Conservation (phyloP, 2,329 filamentous ascomycete genomes). For the Verticillium nonalfalfae region DNA sequence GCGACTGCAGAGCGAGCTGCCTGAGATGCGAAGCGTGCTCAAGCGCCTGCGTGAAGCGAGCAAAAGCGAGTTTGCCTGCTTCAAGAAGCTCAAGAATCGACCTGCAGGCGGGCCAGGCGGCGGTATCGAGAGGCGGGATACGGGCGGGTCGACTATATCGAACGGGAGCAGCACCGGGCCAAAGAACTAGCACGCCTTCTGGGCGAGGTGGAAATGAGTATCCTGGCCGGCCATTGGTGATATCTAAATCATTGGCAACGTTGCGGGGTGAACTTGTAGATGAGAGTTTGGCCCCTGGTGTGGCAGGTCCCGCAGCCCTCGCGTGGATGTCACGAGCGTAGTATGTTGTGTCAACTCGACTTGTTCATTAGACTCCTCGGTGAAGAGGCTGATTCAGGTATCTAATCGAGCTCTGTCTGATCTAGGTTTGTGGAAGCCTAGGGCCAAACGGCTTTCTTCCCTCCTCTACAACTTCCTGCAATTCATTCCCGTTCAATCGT, state of each 20-base stretch:
- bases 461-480: neutral
- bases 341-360: neutral
- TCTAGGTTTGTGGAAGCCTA: neutral
- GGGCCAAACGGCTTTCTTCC: neutral
- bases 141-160: slow-evolving; percentile 17
- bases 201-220: neutral
- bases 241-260: neutral
- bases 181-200: neutral
- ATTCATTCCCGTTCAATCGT: slow-evolving; percentile 1
- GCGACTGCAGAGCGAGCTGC: slow-evolving; percentile 76
- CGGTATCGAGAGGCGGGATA: slow-evolving; percentile 23
- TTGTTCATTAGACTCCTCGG: neutral
- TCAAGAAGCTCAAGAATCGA: slow-evolving; percentile 55
- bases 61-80: slow-evolving; percentile 83
- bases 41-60: slow-evolving; percentile 79
- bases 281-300: neutral
- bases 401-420: neutral
- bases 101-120: slow-evolving; percentile 28
- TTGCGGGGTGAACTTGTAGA: neutral
- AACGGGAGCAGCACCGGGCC: neutral
- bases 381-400: neutral
- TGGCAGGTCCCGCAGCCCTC: neutral
- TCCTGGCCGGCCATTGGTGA: neutral
- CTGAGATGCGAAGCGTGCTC: slow-evolving; percentile 80
- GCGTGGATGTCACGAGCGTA: neutral